These are phyloP conservation scores for Elongisporangium anandrum DNA, from an alignment of 352 stramenopile species.

Conservation along the genomic window DNA sequence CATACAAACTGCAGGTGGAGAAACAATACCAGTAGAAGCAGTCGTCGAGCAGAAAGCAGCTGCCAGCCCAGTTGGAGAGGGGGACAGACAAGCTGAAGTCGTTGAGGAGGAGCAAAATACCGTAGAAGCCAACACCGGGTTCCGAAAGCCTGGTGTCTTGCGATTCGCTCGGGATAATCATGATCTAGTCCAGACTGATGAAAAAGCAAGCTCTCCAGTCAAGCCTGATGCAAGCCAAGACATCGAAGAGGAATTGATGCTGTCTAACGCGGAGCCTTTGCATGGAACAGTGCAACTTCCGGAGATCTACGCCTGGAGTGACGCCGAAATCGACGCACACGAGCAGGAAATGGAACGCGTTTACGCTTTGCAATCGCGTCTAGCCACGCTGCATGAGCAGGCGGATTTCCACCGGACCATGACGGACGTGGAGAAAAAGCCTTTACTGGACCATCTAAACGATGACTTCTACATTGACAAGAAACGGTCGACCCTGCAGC, in stretches of 20 bases:
- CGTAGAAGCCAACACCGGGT: background rate
- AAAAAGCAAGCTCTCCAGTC: background rate
- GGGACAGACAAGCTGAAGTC: background rate
- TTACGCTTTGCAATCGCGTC: constrained; percentile 27
- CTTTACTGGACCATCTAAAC: constrained; percentile 2
- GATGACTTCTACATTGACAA: background rate
- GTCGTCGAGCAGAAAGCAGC: background rate
- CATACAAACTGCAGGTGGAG: constrained; percentile 4
- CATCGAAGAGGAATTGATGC: background rate
- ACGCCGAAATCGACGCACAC: constrained; percentile 42
- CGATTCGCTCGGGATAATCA: background rate
- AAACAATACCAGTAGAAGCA: background rate
- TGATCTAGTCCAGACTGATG: background rate
- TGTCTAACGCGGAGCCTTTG: background rate
- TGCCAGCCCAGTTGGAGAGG: background rate
- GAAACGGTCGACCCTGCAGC: background rate
- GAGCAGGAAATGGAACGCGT: constrained; percentile 39
- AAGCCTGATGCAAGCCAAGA: background rate
- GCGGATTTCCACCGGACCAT: constrained; percentile 13
- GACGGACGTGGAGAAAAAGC: constrained; percentile 1
- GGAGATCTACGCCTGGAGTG: constrained; percentile 37
- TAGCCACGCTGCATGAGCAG: constrained; percentile 23
- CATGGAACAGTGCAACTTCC: constrained; percentile 12
- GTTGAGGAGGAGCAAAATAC: background rate
- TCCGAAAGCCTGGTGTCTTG: background rate